A percentile compares a stretch with the other conserved stretches of the same genome.
phyloP scores from a whole-genome alignment of 179 eudicot genomes.

The Amaranthus tricolor region DNA sequence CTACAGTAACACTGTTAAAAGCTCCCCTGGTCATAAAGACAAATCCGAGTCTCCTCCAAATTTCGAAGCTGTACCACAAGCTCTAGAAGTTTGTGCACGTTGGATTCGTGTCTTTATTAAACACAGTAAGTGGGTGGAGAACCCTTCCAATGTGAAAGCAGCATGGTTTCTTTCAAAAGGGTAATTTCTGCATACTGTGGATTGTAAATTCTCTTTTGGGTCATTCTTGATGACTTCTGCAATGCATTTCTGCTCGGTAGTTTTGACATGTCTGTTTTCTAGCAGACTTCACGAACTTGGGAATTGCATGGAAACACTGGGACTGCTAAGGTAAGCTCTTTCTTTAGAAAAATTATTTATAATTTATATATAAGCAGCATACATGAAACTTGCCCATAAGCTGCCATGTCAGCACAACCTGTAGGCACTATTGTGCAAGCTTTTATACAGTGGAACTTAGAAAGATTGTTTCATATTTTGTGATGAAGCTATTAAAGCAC shows the following conservation, averaged over 20 bases:
- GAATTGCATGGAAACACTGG: slow-evolving; percentile 64
- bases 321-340: slow-evolving; percentile 59
- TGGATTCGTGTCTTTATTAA: slow-evolving; percentile 87
- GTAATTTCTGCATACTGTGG: slow-evolving; percentile 35
- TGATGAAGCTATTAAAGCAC: no score
- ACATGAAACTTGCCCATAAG: no score
- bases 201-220: background rate
- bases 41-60: slow-evolving; percentile 59
- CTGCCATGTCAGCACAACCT: no score
- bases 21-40: slow-evolving; percentile 48
- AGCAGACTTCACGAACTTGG: slow-evolving; percentile 60
- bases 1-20: slow-evolving; percentile 46
- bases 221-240: background rate
- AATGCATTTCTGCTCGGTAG: background rate
- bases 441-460: no score
- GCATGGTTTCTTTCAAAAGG: slow-evolving; percentile 85
- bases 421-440: no score
- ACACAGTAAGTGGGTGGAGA: slow-evolving; percentile 90
- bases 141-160: slow-evolving; percentile 85
- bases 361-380: no score
- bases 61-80: slow-evolving; percentile 68
- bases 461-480: no score
- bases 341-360: background rate
- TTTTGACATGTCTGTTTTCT: slow-evolving; percentile 15
- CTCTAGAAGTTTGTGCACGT: slow-evolving; percentile 72